Evolutionary conservation across 352 stramenopile genomes (phyloP).

Genomic region (Globisporangium canariense): DNA sequence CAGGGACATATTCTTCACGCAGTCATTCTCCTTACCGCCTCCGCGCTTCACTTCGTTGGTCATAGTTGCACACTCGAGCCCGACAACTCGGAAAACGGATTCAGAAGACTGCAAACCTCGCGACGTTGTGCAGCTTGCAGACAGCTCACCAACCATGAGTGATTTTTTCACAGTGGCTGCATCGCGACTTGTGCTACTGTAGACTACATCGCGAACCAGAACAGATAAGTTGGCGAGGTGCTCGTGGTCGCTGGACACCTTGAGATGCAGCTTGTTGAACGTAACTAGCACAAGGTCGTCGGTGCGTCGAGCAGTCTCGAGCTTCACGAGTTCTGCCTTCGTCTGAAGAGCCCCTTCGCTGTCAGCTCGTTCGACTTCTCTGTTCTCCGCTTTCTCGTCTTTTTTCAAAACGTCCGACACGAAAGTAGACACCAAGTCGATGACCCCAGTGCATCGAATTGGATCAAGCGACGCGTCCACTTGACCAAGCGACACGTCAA

Average conservation of each 20-base stretch:
- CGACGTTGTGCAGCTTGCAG: slow-evolving; percentile 3
- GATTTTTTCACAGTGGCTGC: neutral
- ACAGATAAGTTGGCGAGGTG: slow-evolving; percentile 2
- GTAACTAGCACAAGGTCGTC: slow-evolving; percentile 28
- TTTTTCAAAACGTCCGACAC: slow-evolving; percentile 10
- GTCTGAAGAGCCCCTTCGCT: neutral
- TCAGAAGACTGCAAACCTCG: slow-evolving; percentile 1
- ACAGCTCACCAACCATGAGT: slow-evolving; percentile 8
- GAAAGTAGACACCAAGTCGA: slow-evolving; percentile 14
- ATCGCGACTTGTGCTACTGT: slow-evolving; percentile 4
- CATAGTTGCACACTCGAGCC: neutral
- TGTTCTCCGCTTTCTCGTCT: neutral
- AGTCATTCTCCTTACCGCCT: neutral
- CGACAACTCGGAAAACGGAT: slow-evolving; percentile 9
- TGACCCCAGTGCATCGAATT: slow-evolving; percentile 4
- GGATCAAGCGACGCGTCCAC: slow-evolving; percentile 13
- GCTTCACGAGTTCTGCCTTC: neutral
- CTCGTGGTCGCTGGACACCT: slow-evolving; percentile 12
- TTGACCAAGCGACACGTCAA: slow-evolving; percentile 19
- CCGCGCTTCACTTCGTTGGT: neutral
- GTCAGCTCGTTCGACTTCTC: neutral
- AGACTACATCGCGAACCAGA: slow-evolving; percentile 12
- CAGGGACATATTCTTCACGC: neutral
- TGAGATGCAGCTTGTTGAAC: slow-evolving; percentile 26
- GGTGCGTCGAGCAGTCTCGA: neutral